Evolutionary conservation across 2,329 filamentous ascomycete species (phyloP), one percentile per base, ranked within the genome.

Genomic region (Fusarium transvaalense): DNA sequence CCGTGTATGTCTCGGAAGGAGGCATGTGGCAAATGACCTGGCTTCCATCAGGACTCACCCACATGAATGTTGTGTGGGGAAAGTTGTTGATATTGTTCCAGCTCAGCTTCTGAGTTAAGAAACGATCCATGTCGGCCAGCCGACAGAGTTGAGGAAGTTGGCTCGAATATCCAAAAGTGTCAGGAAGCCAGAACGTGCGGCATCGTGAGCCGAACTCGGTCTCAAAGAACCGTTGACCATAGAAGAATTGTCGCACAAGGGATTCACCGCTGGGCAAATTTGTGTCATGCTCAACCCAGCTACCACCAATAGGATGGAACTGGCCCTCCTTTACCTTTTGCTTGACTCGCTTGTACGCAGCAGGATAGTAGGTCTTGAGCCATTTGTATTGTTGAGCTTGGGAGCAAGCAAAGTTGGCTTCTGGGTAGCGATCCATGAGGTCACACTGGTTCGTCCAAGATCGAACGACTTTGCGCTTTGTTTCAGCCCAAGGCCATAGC

Each of bases 71-170:
- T 8, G 96, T 98, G 77, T 98, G 96, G 0, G 96, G 96, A 82
- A 98, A 99, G 76, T 92, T 97, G 82, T 98, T 98, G 86, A 98
- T 98, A 78, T 98, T 98, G 83, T 98, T 98, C 96, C 96, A 99
- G 83, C 95, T 98, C 62, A 99, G 85, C 82, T 99, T 99, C 80
- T 99, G 96, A 0, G 96, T 99, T 75, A 99, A 91, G 84, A 99
- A 99, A 34, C 95, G 89, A 60, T 88, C 92, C 96, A 99, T 98
- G 21, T 94, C 95, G n/a, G 96, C 92, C 29, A 97, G 83, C 5
- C 95, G 91, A 77, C 94, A 98, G 41, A 99, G 84, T 76, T 99
- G 96, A 14, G 96, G 96, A 41, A 99, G 86, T 79, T 99, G 96
- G 50, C 91, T 92, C 0, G 94, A 97, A 81, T 99, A 99, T 15